A percentile compares a stretch with the other conserved stretches of the same genome.
Evolutionary conservation across 148 eudicot species (phyloP).

Genomic region (Silene latifolia): DNA sequence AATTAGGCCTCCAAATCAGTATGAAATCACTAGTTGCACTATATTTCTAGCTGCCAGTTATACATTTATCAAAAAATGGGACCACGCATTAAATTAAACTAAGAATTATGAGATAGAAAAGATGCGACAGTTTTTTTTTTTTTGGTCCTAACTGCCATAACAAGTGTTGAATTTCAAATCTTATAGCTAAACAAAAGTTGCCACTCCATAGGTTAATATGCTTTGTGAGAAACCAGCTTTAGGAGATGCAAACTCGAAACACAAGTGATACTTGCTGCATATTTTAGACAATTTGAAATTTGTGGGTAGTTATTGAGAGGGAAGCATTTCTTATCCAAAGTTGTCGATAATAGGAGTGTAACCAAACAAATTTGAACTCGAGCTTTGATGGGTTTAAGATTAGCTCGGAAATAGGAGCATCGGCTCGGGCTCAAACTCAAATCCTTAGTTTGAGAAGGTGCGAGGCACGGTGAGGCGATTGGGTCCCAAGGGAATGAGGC

Average conservation of each 20-base stretch:
- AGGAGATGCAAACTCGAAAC: too few species aligned
- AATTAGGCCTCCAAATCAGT: background rate
- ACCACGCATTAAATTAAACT: constrained; percentile 1
- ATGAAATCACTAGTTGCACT: constrained; percentile 7
- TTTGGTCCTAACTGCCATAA: background rate
- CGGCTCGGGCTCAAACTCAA: too few species aligned
- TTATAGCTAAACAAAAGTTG: background rate
- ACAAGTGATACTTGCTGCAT: background rate
- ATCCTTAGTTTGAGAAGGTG: too few species aligned
- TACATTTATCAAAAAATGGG: background rate
- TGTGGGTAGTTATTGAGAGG: background rate
- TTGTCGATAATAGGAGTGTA: background rate
- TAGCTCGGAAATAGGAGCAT: background rate
- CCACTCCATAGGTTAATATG: too few species aligned
- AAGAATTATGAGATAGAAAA: background rate
- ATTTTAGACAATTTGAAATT: background rate
- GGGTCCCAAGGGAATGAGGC: too few species aligned
- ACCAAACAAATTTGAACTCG: background rate
- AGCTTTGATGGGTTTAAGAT: background rate
- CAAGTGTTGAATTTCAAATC: background rate
- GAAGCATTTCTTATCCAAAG: background rate
- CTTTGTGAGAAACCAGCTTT: too few species aligned
- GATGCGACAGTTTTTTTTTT: background rate
- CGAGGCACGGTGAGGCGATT: too few species aligned
- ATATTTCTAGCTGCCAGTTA: background rate